Conservation (phyloP, 257 asterid species). For the Fraxinus excelsior region DNA sequence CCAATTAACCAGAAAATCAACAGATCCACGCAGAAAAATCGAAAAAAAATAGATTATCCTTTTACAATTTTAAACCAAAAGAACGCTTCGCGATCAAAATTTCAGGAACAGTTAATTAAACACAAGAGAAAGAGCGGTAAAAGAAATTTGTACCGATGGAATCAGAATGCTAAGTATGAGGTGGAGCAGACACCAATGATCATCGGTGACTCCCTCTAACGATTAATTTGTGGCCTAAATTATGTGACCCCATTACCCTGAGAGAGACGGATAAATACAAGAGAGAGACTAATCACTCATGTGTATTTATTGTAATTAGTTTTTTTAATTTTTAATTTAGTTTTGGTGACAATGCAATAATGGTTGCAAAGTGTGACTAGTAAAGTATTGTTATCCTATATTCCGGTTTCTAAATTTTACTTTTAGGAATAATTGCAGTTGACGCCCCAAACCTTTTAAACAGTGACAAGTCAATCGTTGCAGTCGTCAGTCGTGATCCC, state of each 20-base stretch:
- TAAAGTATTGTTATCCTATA: not conserved
- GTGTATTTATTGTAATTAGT: not conserved
- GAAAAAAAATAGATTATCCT: not conserved
- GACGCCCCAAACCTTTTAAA: too few relatives aligned
- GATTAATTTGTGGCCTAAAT: constrained; percentile 30
- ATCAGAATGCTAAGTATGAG: constrained; percentile 25
- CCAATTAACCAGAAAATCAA: not conserved
- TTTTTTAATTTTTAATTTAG: not conserved
- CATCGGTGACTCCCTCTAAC: constrained; percentile 40
- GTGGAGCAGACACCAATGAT: constrained; percentile 36
- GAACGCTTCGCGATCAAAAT: not conserved
- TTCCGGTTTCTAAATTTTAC: too few relatives aligned
- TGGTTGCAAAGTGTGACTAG: not conserved
- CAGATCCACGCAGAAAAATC: not conserved
- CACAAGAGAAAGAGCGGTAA: not conserved
- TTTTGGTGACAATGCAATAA: not conserved
- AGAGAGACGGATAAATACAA: constrained; percentile 13
- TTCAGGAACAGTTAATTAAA: not conserved
- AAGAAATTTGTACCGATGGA: constrained; percentile 27
- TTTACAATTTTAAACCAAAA: not conserved
- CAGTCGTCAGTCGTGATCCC: too few relatives aligned
- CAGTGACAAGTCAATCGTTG: too few relatives aligned
- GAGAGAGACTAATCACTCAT: not conserved
- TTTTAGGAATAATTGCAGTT: too few relatives aligned
- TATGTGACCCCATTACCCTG: constrained; percentile 31